Conservation (phyloP, 2,329 filamentous ascomycete species). For the Neonectria ditissima region DNA sequence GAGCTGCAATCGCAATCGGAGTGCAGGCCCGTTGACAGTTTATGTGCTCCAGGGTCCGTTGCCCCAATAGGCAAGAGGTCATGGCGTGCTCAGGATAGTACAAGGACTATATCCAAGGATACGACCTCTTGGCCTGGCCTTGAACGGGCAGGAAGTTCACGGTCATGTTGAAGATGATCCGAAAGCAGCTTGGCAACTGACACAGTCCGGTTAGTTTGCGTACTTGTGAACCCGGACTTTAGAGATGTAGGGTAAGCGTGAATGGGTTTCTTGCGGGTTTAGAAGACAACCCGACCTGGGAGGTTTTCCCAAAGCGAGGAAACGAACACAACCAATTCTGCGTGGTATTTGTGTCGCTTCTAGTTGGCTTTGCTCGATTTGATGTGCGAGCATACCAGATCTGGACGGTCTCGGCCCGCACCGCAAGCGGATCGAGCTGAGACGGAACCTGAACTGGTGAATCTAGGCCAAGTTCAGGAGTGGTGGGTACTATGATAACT, state of each 20-base stretch:
- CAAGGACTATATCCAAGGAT: background rate
- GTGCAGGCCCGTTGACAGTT: background rate
- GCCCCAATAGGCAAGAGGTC: background rate
- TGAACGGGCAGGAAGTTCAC: background rate
- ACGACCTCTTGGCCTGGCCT: background rate
- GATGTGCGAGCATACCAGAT: background rate
- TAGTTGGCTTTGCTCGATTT: background rate
- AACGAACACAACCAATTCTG: background rate
- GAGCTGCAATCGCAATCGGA: background rate
- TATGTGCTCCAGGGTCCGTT: background rate
- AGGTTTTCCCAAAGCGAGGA: background rate
- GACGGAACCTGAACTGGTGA: too few relatives aligned
- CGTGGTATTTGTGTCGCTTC: background rate
- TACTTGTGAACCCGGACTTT: background rate
- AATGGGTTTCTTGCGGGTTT: too few relatives aligned
- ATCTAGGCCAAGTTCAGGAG: background rate
- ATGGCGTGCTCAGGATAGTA: background rate
- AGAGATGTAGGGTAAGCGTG: background rate
- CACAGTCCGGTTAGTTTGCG: background rate
- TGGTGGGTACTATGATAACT: background rate
- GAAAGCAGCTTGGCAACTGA: background rate
- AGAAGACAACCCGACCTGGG: background rate
- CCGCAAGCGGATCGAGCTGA: background rate
- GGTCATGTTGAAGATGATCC: background rate
- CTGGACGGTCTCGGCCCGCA: background rate